Evolutionary conservation across 495 filamentous ascomycete genomes (phyloP), one percentile per base, ranked within the genome.

Genomic region (Parmelia sp.): DNA sequence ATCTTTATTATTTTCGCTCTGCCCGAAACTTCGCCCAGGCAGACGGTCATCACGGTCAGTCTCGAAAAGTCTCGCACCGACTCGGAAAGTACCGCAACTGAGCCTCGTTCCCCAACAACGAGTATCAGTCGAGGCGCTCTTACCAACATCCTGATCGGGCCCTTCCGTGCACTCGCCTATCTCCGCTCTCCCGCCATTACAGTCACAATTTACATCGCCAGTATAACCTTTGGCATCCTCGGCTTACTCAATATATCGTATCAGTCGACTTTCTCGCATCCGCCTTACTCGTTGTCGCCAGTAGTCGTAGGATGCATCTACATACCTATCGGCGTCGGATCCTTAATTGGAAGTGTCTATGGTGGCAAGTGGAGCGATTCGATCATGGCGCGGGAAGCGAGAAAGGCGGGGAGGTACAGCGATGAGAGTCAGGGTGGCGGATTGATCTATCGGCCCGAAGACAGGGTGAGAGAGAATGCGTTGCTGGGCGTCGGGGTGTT

Each of bases 371-470:
- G 92, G 92, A 88, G 90, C 73, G 93, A 97, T 74, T 74, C 72
- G 39, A 95, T 97, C 74, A 97, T 97, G 93, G 79, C 84, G 44
- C n/a, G n/a, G n/a, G n/a, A n/a, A n/a, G n/a, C n/a, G n/a, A n/a
- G n/a, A n/a, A n/a, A n/a, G n/a, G n/a, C n/a, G n/a, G n/a, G n/a
- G n/a, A n/a, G n/a, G n/a, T n/a, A n/a, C n/a, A n/a, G n/a, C n/a
- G n/a, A n/a, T n/a, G n/a, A n/a, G n/a, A n/a, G n/a, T n/a, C n/a
- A n/a, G n/a, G n/a, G n/a, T n/a, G n/a, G n/a, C n/a, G n/a, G n/a
- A n/a, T n/a, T n/a, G n/a, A n/a, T n/a, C n/a, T n/a, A n/a, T n/a
- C n/a, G n/a, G n/a, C n/a, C n/a, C n/a, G n/a, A n/a, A n/a, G n/a
- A n/a, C n/a, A n/a, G n/a, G n/a, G n/a, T n/a, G n/a, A n/a, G n/a